phyloP scores from a whole-genome alignment of 345 rosid species.

The Populus alba region DNA sequence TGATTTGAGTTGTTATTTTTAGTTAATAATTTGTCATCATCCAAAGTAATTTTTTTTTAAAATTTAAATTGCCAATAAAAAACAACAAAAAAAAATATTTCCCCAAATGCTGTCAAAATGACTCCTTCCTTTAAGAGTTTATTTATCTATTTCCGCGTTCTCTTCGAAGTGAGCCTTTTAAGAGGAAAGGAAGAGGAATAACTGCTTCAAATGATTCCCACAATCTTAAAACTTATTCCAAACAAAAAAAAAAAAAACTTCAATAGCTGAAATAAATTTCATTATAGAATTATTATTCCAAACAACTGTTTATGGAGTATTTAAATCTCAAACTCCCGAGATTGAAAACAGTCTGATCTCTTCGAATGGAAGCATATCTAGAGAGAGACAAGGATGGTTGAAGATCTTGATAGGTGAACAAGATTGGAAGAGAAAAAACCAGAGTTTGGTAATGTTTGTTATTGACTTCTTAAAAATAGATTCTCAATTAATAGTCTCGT shows the following conservation, averaged over 20 bases:
- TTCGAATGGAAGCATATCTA: conserved; percentile 21
- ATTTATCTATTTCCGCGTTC: too few relatives aligned
- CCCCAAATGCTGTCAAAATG: too few relatives aligned
- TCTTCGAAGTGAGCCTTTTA: background rate
- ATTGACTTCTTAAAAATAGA: conserved; percentile 28
- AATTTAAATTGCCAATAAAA: too few relatives aligned
- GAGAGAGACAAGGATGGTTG: background rate
- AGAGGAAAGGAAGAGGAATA: background rate
- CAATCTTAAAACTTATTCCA: too few relatives aligned
- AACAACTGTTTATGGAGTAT: background rate
- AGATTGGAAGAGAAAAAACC: conserved; percentile 23
- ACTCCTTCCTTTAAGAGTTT: too few relatives aligned
- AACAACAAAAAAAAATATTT: too few relatives aligned
- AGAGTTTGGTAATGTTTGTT: conserved; percentile 51
- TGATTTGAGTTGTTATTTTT: too few relatives aligned
- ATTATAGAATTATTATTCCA: too few relatives aligned
- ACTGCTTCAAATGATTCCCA: background rate
- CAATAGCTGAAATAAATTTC: too few relatives aligned
- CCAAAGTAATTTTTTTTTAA: too few relatives aligned
- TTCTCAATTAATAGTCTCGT: background rate
- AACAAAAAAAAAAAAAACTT: too few relatives aligned
- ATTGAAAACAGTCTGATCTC: conserved; percentile 15
- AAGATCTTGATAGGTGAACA: conserved; percentile 46
- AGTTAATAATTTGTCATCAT: too few relatives aligned
- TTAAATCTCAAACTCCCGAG: background rate